phyloP scores from a whole-genome alignment of 108 stramenopile species.

The Cyclotella choctawhatcheeana region DNA sequence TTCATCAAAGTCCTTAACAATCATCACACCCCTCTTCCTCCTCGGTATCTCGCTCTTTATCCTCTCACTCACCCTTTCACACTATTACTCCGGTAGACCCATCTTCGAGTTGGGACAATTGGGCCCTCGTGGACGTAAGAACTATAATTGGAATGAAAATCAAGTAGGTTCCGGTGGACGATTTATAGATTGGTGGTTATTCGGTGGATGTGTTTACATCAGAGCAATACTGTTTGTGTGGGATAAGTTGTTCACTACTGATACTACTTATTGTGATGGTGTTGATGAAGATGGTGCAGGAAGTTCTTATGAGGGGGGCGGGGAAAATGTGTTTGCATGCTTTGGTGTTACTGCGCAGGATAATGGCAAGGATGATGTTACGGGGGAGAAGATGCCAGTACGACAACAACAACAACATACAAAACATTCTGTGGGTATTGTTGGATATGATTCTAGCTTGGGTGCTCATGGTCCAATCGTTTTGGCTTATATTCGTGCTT shows the following conservation, averaged over 20 bases:
- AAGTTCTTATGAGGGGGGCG: slow-evolving; percentile 6
- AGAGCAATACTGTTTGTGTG: slow-evolving; percentile 20
- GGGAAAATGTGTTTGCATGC: slow-evolving; percentile 49
- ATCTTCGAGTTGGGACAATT: slow-evolving; percentile 23
- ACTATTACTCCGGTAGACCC: slow-evolving; percentile 25
- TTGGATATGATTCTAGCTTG: slow-evolving; percentile 74
- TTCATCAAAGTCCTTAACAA: slow-evolving; percentile 1
- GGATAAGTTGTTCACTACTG: slow-evolving; percentile 15
- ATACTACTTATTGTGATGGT: too few relatives aligned
- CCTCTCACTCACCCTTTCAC: slow-evolving; percentile 19
- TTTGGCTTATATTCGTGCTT: slow-evolving; percentile 44
- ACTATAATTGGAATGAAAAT: slow-evolving; percentile 47
- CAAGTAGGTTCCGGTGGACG: slow-evolving; percentile 30
- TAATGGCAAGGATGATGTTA: neutral
- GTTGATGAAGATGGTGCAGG: neutral
- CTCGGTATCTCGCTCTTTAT: slow-evolving; percentile 15
- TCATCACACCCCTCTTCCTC: slow-evolving; percentile 42
- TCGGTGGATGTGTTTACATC: slow-evolving; percentile 47
- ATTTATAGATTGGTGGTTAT: slow-evolving; percentile 48
- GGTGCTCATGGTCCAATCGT: slow-evolving; percentile 71
- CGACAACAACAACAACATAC: neutral
- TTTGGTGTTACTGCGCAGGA: slow-evolving; percentile 28
- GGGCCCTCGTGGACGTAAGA: slow-evolving; percentile 31
- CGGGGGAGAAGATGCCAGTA: neutral
- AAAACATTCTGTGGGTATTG: slow-evolving; percentile 42